Conservation (phyloP, 225 moss, liverwort and hornwort genomes). For the Antitrichia curtipendula region DNA sequence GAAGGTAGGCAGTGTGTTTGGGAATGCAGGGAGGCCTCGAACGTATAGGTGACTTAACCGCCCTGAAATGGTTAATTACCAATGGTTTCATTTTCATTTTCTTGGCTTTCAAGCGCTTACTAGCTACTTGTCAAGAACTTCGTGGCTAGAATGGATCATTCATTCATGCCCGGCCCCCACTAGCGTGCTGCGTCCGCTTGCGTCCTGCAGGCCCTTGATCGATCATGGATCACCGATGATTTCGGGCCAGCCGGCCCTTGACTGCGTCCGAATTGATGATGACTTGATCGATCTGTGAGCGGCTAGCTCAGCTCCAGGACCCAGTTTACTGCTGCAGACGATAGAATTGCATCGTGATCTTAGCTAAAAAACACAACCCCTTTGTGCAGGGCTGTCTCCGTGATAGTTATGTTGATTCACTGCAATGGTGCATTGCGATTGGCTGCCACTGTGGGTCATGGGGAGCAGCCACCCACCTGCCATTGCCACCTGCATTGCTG, state of each 20-base stretch:
- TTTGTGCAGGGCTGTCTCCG: not conserved
- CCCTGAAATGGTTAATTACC: accelerated
- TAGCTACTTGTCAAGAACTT: not conserved
- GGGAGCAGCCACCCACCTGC: not conserved
- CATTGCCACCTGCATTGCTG: not conserved
- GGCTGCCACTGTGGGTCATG: not conserved
- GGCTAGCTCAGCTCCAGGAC: not conserved
- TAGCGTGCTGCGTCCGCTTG: no score
- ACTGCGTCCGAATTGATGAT: not conserved
- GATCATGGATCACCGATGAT: not conserved
- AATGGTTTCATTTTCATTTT: no score
- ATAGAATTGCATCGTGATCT: not conserved
- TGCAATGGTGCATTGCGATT: not conserved
- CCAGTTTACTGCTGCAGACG: no score
- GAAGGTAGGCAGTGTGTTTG: not conserved
- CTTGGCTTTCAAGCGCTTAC: no score
- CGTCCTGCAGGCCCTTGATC: not conserved
- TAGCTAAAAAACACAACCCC: not conserved
- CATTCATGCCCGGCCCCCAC: not conserved
- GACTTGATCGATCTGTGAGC: not conserved
- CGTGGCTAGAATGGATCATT: not conserved
- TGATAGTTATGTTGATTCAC: not conserved
- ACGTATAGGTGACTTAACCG: not conserved
- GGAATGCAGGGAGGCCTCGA: not conserved
- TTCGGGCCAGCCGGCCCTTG: not conserved